Evolutionary conservation across 2,329 filamentous ascomycete genomes (phyloP).

Genomic region (Emergomyces africanus): DNA sequence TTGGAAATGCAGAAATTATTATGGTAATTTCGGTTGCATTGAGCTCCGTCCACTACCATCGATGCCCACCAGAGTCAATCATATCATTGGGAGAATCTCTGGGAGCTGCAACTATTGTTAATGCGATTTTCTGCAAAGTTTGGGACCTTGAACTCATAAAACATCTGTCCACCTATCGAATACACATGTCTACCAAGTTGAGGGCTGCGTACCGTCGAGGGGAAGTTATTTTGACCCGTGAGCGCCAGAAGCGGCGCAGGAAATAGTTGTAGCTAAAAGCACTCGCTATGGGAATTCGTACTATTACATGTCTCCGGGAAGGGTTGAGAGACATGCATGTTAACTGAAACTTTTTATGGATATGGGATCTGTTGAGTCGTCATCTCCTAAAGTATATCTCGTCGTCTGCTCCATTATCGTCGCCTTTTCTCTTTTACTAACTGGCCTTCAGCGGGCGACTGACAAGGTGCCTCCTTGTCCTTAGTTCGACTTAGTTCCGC

Average conservation of each 20-base stretch:
- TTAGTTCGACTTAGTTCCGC: neutral
- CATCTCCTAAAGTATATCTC: neutral
- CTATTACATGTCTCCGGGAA: neutral
- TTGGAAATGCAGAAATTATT: neutral
- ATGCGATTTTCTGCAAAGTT: neutral
- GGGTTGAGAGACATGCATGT: neutral
- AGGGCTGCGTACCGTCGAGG: neutral
- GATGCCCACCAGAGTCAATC: neutral
- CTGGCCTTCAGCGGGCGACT: neutral
- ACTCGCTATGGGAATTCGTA: neutral
- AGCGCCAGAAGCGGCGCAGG: neutral
- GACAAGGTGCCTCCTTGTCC: neutral
- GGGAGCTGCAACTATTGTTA: neutral
- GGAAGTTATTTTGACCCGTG: neutral
- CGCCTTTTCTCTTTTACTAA: neutral
- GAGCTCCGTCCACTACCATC: neutral
- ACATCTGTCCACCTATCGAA: neutral
- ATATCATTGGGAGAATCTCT: neutral
- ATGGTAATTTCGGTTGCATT: conserved; percentile 1
- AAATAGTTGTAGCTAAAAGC: neutral
- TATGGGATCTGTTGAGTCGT: neutral
- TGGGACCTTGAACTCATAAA: neutral
- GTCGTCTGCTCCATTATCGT: neutral
- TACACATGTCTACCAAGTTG: neutral
- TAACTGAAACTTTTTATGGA: neutral